Evolutionary conservation across 1,139 yeast species (phyloP).

Genomic region (Kurtzmaniella quercitrusa): DNA sequence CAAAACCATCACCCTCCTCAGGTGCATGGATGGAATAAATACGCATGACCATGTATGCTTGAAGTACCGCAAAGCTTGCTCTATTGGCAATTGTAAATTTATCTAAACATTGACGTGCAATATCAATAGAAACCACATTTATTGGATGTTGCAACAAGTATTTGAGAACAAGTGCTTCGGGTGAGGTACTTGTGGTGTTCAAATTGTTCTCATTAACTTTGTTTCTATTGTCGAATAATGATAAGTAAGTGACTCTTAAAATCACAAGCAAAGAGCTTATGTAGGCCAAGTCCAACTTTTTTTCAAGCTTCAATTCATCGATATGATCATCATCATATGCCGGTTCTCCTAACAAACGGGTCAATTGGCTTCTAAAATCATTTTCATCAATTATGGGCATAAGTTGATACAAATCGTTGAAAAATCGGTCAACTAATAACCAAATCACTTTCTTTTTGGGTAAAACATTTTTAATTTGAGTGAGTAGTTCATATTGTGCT

Average conservation of each 20-base stretch:
- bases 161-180: conserved; percentile 11
- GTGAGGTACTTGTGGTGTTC: conserved; percentile 10
- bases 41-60: conserved; percentile 38
- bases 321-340: conserved; percentile 11
- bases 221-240: conserved; percentile 20
- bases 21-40: conserved; percentile 42
- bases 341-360: conserved; percentile 17
- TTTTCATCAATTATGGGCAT: conserved; percentile 50
- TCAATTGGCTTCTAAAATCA: conserved; percentile 19
- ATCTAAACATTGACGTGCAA: conserved; percentile 41
- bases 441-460: conserved; percentile 42
- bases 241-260: conserved; percentile 21
- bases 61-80: conserved; percentile 47
- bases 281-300: conserved; percentile 21
- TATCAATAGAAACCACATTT: conserved; percentile 17
- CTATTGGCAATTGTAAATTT: conserved; percentile 48
- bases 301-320: conserved; percentile 15
- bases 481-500: conserved; percentile 14
- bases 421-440: conserved; percentile 30
- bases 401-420: conserved; percentile 43
- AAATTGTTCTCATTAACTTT: conserved; percentile 15
- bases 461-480: conserved; percentile 19
- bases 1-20: conserved; percentile 49
- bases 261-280: conserved; percentile 22
- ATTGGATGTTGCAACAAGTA: conserved; percentile 21